A percentile compares a stretch with the other conserved stretches of the same genome.
Evolutionary conservation across 441 rosid species (phyloP).

Genomic region (Caryocar brasiliense): DNA sequence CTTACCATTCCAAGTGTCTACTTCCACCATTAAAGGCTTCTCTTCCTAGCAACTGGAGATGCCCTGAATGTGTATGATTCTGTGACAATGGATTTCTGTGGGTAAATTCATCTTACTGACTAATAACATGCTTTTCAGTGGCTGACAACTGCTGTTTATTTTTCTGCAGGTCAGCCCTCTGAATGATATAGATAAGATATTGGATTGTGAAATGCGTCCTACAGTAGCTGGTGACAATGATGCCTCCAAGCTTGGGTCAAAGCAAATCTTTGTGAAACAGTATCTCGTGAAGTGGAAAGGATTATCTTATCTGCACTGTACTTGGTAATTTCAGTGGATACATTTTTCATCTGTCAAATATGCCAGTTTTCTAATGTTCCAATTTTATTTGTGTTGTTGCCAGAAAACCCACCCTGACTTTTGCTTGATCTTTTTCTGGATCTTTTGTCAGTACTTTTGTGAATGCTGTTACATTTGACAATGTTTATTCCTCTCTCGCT

Average conservation of each 20-base stretch:
- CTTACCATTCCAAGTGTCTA: constrained; percentile 77
- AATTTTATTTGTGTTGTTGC: background rate
- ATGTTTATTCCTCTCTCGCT: background rate
- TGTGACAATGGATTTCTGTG: too few species aligned
- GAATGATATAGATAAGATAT: constrained; percentile 82
- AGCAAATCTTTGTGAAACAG: constrained; percentile 81
- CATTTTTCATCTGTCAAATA: background rate
- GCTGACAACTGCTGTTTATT: constrained; percentile 15
- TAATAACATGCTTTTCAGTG: background rate
- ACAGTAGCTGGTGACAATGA: constrained; percentile 61
- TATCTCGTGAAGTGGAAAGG: constrained; percentile 99
- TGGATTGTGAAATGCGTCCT: constrained; percentile 94
- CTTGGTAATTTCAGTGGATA: constrained; percentile 44
- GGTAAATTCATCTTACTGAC: too few species aligned
- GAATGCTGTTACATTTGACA: constrained; percentile 2
- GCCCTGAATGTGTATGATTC: constrained; percentile 96
- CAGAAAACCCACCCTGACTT: background rate
- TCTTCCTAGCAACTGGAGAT: constrained; percentile 71
- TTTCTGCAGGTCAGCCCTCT: constrained; percentile 86
- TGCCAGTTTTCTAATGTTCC: background rate
- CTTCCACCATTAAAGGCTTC: constrained; percentile 77
- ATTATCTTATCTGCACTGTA: constrained; percentile 88
- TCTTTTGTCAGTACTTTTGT: constrained; percentile 4
- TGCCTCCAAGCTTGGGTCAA: constrained; percentile 55
- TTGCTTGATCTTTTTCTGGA: background rate